Base-by-base conservation (phyloP, 371 early-diverging fungal species). In the Actinomucor elegans region DNA sequence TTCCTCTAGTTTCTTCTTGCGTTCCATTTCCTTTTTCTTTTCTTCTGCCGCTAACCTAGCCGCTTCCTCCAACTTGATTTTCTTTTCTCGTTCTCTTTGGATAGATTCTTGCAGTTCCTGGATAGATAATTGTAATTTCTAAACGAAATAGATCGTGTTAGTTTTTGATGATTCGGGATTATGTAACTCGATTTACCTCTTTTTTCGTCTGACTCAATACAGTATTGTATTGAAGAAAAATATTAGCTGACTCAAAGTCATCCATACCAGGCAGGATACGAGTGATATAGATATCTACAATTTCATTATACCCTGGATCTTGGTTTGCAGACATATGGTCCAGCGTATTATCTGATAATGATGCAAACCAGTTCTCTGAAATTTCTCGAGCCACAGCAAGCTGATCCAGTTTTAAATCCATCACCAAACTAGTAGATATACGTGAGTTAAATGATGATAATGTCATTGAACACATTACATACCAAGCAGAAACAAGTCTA, bases 191-290 rank as follows among this genome's bases (percentile, higher is more conserved):
- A 17, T 40, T 49, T 70, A 76, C 77, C 64, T 66, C 50, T 48
- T 65, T 71, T 47, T 62, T 59, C 10, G 61, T 44, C 12, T 71
- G 69, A 4, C 60, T 26, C 9, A 73, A 17, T 9, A 66, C 46
- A 12, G 69, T 32, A 33, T 77, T 77, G 28, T 71, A 77, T 27
- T 77, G 56, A 12, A 73, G 17, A 48, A 77, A 77, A 12, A 59
- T 44, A 6, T 49, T 38, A 20, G 73, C 71, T 8, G 77, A 66
- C 27, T 71, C 71, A 55, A 54, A 77, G 33, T 77, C 77, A 23
- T 61, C 41, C 49, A 69, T 41, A 14, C 53, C 55, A 28, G 67
- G 62, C 15, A 77, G 28, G 10, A 67, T 64, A 24, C 52, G 64
- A 17, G 55, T 52, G 20, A 56, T 48, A 46, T 77, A 77, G 1